These are phyloP conservation scores for Liriodendron chinense DNA, from an alignment of 164 flowering plant species.

Conservation along the genomic window DNA sequence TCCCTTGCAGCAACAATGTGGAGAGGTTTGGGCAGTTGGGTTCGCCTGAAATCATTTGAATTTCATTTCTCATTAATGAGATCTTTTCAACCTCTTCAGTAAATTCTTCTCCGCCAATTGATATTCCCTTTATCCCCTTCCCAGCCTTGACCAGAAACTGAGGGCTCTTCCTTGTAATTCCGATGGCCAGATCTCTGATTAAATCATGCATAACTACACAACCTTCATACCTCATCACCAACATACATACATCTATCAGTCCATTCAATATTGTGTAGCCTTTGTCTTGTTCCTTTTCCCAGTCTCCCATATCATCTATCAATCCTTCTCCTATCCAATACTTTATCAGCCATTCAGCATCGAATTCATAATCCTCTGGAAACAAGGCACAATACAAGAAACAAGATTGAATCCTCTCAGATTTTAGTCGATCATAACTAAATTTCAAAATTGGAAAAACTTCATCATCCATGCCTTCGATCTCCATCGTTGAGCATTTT, in stretches of 20 bases:
- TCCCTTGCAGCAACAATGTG: slow-evolving; percentile 16
- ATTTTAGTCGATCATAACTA: slow-evolving; percentile 4
- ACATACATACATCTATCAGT: slow-evolving; percentile 15
- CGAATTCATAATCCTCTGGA: slow-evolving; percentile 9
- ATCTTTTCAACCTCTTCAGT: neutral
- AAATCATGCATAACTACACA: slow-evolving; percentile 38
- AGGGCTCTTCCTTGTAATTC: neutral
- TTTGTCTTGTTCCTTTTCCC: slow-evolving; percentile 13
- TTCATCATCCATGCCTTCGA: slow-evolving; percentile 2
- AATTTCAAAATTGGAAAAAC: slow-evolving; percentile 13
- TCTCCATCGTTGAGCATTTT: neutral
- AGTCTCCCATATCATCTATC: slow-evolving; percentile 12
- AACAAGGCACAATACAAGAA: slow-evolving; percentile 11
- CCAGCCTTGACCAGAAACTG: slow-evolving; percentile 22
- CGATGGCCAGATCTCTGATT: slow-evolving; percentile 32
- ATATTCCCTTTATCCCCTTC: neutral
- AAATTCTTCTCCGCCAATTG: slow-evolving; percentile 8
- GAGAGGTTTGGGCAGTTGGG: slow-evolving; percentile 21
- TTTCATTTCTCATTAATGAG: slow-evolving; percentile 18
- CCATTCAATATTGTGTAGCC: slow-evolving; percentile 22
- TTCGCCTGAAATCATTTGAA: neutral
- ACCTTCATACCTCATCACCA: slow-evolving; percentile 1
- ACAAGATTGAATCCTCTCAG: neutral
- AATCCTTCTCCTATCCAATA: slow-evolving; percentile 24
- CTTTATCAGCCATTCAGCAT: slow-evolving; percentile 9